Conservation (phyloP, 192 early-diverging fungal species). For the Rhizophagus prolifer region DNA sequence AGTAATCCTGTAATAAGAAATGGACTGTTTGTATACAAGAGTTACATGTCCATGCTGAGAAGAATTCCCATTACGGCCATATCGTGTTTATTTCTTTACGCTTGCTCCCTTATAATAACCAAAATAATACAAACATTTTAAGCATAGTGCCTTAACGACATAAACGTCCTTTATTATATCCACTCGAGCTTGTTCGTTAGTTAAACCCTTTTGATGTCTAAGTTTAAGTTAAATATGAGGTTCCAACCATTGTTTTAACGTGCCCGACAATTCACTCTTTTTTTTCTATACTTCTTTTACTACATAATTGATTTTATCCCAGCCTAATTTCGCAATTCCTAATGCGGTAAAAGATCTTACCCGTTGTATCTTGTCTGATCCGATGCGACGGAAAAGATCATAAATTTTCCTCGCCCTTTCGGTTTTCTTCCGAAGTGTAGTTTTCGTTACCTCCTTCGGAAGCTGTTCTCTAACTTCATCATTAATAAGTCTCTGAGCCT, state of each 20-base stretch:
- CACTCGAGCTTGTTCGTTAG: conserved; percentile 14
- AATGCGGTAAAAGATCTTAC: conserved; percentile 19
- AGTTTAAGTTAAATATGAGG: conserved; percentile 20
- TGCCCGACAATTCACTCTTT: conserved; percentile 14
- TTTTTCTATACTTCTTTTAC: too few species aligned
- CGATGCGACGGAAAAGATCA: conserved; percentile 5
- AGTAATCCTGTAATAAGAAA: too few species aligned
- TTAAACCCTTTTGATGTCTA: conserved; percentile 5
- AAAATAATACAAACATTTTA: too few species aligned
- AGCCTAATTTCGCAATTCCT: conserved; percentile 1
- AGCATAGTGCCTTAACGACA: too few species aligned
- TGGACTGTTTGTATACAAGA: too few species aligned
- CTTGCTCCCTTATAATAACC: too few species aligned
- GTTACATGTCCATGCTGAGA: too few species aligned
- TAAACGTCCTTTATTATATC: not conserved
- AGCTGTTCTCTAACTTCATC: conserved; percentile 3
- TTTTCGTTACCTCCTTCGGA: not conserved
- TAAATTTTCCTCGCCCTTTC: conserved; percentile 8
- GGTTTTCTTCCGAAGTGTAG: not conserved
- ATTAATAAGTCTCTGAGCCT: not conserved
- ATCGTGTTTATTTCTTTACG: too few species aligned
- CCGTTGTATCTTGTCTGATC: conserved; percentile 1
- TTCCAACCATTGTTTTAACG: conserved; percentile 20
- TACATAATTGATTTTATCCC: conserved; percentile 7
- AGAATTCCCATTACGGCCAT: too few species aligned